phyloP scores from a whole-genome alignment of 495 filamentous ascomycete genomes.

The Bacidia gigantensis region DNA sequence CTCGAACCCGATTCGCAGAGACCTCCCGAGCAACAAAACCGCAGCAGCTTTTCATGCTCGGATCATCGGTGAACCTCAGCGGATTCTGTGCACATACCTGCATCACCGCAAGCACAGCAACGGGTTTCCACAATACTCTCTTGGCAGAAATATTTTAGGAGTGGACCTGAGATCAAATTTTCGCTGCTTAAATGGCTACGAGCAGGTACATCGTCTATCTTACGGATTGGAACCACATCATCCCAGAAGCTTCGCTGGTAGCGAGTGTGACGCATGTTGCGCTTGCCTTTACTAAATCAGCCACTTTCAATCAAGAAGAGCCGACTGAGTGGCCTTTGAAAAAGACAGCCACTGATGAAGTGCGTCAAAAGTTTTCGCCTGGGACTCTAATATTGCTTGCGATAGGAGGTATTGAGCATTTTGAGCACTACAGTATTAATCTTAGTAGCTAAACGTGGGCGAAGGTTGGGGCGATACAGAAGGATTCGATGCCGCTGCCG shows the following conservation, averaged over 20 bases:
- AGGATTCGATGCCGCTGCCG: constrained; percentile 47
- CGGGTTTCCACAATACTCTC: too few species aligned
- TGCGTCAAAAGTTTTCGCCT: constrained; percentile 40
- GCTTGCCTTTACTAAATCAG: constrained; percentile 51
- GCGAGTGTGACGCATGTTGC: constrained; percentile 47
- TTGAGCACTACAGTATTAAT: background rate
- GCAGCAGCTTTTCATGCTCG: too few species aligned
- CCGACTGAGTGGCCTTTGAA: constrained; percentile 43
- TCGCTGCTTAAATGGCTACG: background rate
- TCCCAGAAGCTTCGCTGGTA: constrained; percentile 33
- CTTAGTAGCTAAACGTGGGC: background rate
- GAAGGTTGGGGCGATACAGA: constrained; percentile 50
- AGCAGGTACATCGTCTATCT: constrained; percentile 44
- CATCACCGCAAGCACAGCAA: too few species aligned
- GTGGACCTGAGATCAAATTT: too few species aligned
- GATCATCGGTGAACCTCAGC: too few species aligned
- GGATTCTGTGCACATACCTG: too few species aligned
- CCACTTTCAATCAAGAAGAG: constrained; percentile 41
- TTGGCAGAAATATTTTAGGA: too few species aligned
- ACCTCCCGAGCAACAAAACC: too few species aligned
- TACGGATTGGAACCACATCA: constrained; percentile 41
- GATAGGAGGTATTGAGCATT: too few species aligned
- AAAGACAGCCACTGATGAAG: constrained; percentile 38
- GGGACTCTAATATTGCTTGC: constrained; percentile 54
- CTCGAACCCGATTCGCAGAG: too few species aligned